Conservation (phyloP, 495 filamentous ascomycete genomes). For the Tetracladium setigerum region DNA sequence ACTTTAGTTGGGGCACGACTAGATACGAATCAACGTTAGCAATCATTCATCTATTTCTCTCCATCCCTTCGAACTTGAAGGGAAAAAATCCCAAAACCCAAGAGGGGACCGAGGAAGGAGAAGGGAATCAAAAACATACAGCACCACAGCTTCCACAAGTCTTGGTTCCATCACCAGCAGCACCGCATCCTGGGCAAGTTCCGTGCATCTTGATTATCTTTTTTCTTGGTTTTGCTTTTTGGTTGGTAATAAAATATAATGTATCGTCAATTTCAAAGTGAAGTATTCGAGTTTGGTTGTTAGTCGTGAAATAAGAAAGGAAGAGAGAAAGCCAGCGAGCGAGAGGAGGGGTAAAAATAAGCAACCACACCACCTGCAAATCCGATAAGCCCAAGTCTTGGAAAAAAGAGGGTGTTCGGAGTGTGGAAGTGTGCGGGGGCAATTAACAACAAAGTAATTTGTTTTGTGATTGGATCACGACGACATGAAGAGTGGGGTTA, state of each 20-base stretch:
- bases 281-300: neutral
- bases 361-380: slow-evolving; percentile 12
- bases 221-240: neutral
- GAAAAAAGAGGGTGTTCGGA: no score
- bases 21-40: no score
- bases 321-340: neutral
- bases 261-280: no score
- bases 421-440: no score
- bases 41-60: no score
- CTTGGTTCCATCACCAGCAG: slow-evolving; percentile 14
- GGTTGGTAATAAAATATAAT: slow-evolving; percentile 1
- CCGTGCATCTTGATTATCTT: slow-evolving; percentile 18
- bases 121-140: slow-evolving; percentile 11
- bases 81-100: no score
- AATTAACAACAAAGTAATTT: no score
- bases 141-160: slow-evolving; percentile 20
- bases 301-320: neutral
- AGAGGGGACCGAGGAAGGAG: no score
- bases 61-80: no score
- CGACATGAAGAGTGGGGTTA: no score
- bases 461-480: no score
- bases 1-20: no score
- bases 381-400: neutral
- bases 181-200: slow-evolving; percentile 22
- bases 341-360: slow-evolving; percentile 1